Base-by-base conservation (phyloP, 2,329 filamentous ascomycete species). In the Fusarium pilosicola region DNA sequence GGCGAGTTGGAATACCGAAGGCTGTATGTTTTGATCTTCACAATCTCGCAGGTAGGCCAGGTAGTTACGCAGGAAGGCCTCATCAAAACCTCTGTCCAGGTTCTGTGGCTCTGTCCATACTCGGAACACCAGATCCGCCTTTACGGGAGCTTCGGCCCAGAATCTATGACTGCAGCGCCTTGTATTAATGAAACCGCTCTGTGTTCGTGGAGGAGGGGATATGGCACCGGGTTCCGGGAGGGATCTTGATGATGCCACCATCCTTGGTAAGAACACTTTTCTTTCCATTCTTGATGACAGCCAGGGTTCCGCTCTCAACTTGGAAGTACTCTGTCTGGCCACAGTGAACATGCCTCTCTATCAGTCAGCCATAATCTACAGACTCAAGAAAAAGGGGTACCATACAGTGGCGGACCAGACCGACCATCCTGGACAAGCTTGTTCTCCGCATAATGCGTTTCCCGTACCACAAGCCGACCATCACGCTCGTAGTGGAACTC, bases 161-260 rank as follows among this genome's bases (percentile, higher is more conserved):
- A 34, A 51, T 20, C 30, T 7, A 15, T 51, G 48, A 3, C 48
- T 51, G 5, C 11, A 51, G 22, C 10, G 8, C 12, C 4, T 24
- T 14, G 6, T 3, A n/a, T 51, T 2, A 51, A 20, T 34, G 5
- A 5, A 18, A 13, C 14, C 4, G 3, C 12, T 1, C 9, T 30
- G 1, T 17, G 2, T 4, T 9, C 5, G 12, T 13, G 7, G 28
- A 6, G 5, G 28, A 12, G 10, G 7, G 15, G 1, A 4, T 14
- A n/a, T 5, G 2, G 3, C 6, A 51, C 48, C 48, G 48, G 17
- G 30, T 34, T 18, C 48, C n/a, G 30, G 48, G 17, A 3, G 17
- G 11, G n/a, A 51, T 51, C n/a, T 20, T 34, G 17, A 34, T 51
- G 17, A 51, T 34, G 6, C 26, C 48, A 24, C 48, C 48, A 34